Conservation (phyloP, 116 monocot genomes). For the Thalassia testudinum region DNA sequence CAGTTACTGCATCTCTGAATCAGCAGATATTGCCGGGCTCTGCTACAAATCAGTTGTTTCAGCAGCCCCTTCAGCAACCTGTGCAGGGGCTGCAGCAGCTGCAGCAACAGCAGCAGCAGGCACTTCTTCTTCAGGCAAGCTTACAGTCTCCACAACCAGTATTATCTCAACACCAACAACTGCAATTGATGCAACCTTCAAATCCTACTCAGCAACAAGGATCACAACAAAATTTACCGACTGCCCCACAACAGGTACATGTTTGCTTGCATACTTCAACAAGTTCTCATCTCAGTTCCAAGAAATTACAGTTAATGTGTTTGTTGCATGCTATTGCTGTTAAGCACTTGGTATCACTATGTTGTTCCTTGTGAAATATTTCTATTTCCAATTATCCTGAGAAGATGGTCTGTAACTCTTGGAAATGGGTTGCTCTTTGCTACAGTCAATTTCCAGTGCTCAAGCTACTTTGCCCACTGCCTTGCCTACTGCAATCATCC, state of each 20-base stretch:
- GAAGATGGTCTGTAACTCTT: too few species aligned
- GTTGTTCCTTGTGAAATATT: background rate
- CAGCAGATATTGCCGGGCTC: constrained; percentile 41
- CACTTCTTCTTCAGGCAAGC: constrained; percentile 53
- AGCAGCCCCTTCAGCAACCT: constrained; percentile 55
- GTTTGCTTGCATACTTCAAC: too few species aligned
- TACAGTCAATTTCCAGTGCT: constrained; percentile 18
- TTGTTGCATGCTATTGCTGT: too few species aligned
- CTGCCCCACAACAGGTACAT: constrained; percentile 54
- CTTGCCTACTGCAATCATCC: constrained; percentile 13
- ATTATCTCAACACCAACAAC: constrained; percentile 66
- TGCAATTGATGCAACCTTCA: constrained; percentile 76
- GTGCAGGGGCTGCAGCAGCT: constrained; percentile 23
- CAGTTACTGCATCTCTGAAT: constrained; percentile 16
- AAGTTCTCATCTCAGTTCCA: too few species aligned
- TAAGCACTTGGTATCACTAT: too few species aligned
- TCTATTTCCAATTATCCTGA: background rate
- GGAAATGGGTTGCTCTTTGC: background rate
- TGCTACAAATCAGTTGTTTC: constrained; percentile 34
- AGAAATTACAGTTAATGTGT: too few species aligned
- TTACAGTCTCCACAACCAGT: constrained; percentile 78
- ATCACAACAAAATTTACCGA: constrained; percentile 12
- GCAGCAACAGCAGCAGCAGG: constrained; percentile 24
- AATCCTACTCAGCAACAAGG: constrained; percentile 42
- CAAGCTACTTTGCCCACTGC: constrained; percentile 20